Conservation (phyloP, 306 rosid species). For the Trifolium subterraneum region DNA sequence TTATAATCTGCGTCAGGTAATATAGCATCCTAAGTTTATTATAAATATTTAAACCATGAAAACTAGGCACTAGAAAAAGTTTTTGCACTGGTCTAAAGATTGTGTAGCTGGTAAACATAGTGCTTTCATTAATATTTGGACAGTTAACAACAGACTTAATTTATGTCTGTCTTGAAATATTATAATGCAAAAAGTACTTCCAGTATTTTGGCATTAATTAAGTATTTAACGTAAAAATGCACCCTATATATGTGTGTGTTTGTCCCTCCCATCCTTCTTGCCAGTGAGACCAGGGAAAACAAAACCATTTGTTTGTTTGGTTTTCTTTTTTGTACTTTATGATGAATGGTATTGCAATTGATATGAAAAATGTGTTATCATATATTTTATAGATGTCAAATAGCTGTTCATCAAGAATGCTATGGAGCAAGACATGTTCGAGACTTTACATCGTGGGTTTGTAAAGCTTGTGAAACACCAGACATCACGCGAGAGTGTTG, state of each 20-base stretch:
- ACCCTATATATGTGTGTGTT: too few species aligned
- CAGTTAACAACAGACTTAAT: slow-evolving; percentile 1
- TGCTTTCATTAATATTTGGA: slow-evolving; percentile 12
- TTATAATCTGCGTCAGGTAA: slow-evolving; percentile 89
- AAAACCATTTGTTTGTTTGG: slow-evolving; percentile 17
- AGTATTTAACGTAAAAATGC: too few species aligned
- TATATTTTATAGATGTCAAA: slow-evolving; percentile 71
- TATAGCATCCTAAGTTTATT: slow-evolving; percentile 14
- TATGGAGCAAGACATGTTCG: slow-evolving; percentile 88
- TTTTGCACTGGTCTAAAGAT: slow-evolving; percentile 15
- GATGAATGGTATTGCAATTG: slow-evolving; percentile 25
- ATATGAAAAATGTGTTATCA: slow-evolving; percentile 18
- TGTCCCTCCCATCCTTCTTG: slow-evolving; percentile 1
- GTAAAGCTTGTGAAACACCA: slow-evolving; percentile 93
- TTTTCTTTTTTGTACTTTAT: background rate
- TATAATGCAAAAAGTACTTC: background rate
- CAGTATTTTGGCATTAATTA: too few species aligned
- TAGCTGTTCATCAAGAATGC: slow-evolving; percentile 96
- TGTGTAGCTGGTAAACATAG: slow-evolving; percentile 2
- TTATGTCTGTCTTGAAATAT: slow-evolving; percentile 23
- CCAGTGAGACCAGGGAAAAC: slow-evolving; percentile 10
- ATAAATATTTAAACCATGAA: slow-evolving; percentile 1
- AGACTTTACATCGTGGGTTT: slow-evolving; percentile 92
- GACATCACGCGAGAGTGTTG: slow-evolving; percentile 84
- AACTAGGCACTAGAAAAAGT: slow-evolving; percentile 23